phyloP scores from a whole-genome alignment of 1,284 basidiomycete species.

The Puccinia novopanici region DNA sequence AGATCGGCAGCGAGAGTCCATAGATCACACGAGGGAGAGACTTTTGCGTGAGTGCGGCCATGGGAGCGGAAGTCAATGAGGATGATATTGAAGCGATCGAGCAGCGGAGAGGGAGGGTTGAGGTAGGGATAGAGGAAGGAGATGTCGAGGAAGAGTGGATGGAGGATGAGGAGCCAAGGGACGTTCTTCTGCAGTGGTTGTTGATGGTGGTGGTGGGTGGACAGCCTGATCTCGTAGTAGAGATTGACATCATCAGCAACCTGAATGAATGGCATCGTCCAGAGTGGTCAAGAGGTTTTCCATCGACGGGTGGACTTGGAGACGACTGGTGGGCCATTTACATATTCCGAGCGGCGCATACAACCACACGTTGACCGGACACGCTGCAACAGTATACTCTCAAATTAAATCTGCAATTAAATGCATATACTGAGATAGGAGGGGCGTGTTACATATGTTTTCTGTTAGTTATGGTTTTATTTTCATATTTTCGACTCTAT shows the following conservation, averaged over 20 bases:
- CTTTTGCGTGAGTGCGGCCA: constrained; percentile 41
- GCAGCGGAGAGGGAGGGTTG: constrained; percentile 7
- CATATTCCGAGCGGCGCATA: constrained; percentile 2
- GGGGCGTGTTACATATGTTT: too few relatives aligned
- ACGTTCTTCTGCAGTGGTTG: too few relatives aligned
- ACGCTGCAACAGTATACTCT: neutral
- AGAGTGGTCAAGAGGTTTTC: neutral
- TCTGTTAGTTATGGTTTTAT: too few relatives aligned
- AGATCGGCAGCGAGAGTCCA: constrained; percentile 41
- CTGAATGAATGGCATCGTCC: constrained; percentile 36
- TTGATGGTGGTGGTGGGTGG: neutral
- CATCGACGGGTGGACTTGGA: neutral
- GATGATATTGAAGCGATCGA: constrained; percentile 42
- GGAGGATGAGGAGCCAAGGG: constrained; percentile 46
- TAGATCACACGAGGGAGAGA: constrained; percentile 38
- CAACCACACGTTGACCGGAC: constrained; percentile 11
- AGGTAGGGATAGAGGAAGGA: constrained; percentile 32
- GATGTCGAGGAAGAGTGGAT: constrained; percentile 39
- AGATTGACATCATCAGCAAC: constrained; percentile 40
- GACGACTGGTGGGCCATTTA: neutral
- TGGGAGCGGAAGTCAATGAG: constrained; percentile 39
- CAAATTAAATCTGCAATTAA: neutral
- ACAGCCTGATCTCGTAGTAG: constrained; percentile 36
- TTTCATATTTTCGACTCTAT: too few relatives aligned
- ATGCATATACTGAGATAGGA: too few relatives aligned